Base-by-base conservation (phyloP, 805 yeast genomes). In the Ogataea naganishii region DNA sequence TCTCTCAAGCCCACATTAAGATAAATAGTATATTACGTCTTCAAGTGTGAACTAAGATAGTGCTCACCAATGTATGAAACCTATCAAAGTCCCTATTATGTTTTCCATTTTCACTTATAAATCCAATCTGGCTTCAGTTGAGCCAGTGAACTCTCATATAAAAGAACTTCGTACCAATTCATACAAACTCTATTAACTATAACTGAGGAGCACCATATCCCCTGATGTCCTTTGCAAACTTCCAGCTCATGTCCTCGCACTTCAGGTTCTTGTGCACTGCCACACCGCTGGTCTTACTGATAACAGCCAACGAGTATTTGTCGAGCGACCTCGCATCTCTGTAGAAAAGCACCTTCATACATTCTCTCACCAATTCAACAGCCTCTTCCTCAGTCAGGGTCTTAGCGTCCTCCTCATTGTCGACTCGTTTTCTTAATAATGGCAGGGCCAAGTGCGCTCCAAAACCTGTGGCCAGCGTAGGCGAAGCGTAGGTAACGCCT, bases 371-470 rank as follows among this genome's bases (percentile, higher is more conserved):
- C n/a, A 80, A 75, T 27, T 69, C 66, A 36, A 80, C 69, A 2
- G 96, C 98, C 27, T 80, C 75, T 35, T 69, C 79, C 51, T 83
- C 80, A 21, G 72, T 61, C 18, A 85, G 70, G 23, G 75, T 76
- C 23, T 59, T 68, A 35, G 71, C 82, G 47, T 86, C 95, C 17
- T 68, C 75, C 44, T 86, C 96, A 24, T 64, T 60, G 35, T 85
- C 94, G 20, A 81, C 83, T 35, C 79, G 69, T 52, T 81, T 76
- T 62, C 99, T 78, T 52, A 92, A 67, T 46, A 92, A 60, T 16
- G 99, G 99, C 25, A 86, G 60, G 3, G 98, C 99, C 56, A 92
- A 67, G 56, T 92, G 88, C 8, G 94, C 80, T 35, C 98, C 99
- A 53, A 86, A 89, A 1, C 99, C 99, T 3, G 97, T 88, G 26